Conservation (phyloP, 805 yeast species). For the Alloascoidea africana region DNA sequence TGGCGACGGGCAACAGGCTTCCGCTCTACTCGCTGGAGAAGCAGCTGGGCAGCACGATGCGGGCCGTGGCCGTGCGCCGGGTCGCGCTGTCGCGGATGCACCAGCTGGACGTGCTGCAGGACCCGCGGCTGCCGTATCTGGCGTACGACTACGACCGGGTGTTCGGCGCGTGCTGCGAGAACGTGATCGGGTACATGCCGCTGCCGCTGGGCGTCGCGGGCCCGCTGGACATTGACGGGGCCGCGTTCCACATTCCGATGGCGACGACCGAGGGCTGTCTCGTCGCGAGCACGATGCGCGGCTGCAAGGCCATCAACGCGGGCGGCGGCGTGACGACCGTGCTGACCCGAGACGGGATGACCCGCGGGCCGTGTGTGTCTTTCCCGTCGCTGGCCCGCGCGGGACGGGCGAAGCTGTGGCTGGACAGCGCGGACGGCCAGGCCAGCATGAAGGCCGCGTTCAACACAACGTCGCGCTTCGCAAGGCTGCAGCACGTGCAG, state of each 20-base stretch:
- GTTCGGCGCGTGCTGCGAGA: conserved; percentile 97
- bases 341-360: conserved; percentile 93
- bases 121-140: conserved; percentile 60
- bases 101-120: conserved; percentile 63
- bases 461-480: conserved; percentile 94
- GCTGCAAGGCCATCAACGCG: conserved; percentile 93
- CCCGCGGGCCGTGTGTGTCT: conserved; percentile 95
- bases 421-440: conserved; percentile 92
- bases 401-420: conserved; percentile 90
- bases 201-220: conserved; percentile 97
- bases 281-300: conserved; percentile 97
- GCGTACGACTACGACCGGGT: conserved; percentile 90
- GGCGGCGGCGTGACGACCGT: conserved; percentile 96
- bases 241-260: conserved; percentile 87
- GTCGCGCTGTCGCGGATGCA: conserved; percentile 77
- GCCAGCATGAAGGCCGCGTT: conserved; percentile 70
- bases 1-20: conserved; percentile 61
- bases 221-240: conserved; percentile 83
- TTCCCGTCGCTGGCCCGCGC: conserved; percentile 76
- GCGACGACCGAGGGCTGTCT: conserved; percentile 99
- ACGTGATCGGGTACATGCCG: conserved; percentile 94
- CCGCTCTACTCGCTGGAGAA: conserved; percentile 93
- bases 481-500: conserved; percentile 78
- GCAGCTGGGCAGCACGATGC: conserved; percentile 70
- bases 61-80: conserved; percentile 92